Base-by-base conservation (phyloP, 2,329 filamentous ascomycete genomes). In the Fusarium sp. region DNA sequence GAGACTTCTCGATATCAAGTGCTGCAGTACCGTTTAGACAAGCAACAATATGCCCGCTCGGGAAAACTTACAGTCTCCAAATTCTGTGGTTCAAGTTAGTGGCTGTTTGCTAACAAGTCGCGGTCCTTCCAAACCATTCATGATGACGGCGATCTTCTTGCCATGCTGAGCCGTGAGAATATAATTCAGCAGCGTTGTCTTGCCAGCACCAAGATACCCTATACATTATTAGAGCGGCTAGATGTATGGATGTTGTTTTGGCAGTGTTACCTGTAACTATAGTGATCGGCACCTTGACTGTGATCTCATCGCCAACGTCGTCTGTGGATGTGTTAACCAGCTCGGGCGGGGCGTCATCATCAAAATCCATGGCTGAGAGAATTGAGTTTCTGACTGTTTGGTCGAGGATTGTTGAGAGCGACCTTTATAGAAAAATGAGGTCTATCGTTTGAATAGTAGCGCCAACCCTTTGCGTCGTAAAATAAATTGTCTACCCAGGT, bases 81-180 rank as follows among this genome's bases (percentile, higher is more conserved):
- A 93, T 77, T 93, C 91, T 92, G 14, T 19, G 14, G 5, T 10
- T 14, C 9, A 36, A n/a, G 55, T 70, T 36, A 73, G 59, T 44
- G n/a, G 39, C 6, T 31, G 25, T 31, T 43, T 54, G 17, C 15
- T n/a, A 14, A 38, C 36, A 42, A 36, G 21, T 52, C 27, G 21
- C 19, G 46, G 39, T 21, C 47, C 15, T 37, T 36, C 51, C 67
- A 53, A 57, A 72, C 92, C 93, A 76, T 99, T 99, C 80, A 99
- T 86, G 53, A 99, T 98, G 13, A 99, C 95, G 10, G 95, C 95
- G 74, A 99, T 95, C 72, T 93, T 97, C 82, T 98, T 98, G 75
- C 94, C 94, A 82, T 99, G 95, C 59, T 94, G 89, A 54, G 93
- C 93, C 25, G 90, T 96, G 48, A 99, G 81, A 60, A 99, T 98